Evolutionary conservation across 2,329 filamentous ascomycete genomes (phyloP), one percentile per base, ranked within the genome.

Genomic region (Cercospora janseana): DNA sequence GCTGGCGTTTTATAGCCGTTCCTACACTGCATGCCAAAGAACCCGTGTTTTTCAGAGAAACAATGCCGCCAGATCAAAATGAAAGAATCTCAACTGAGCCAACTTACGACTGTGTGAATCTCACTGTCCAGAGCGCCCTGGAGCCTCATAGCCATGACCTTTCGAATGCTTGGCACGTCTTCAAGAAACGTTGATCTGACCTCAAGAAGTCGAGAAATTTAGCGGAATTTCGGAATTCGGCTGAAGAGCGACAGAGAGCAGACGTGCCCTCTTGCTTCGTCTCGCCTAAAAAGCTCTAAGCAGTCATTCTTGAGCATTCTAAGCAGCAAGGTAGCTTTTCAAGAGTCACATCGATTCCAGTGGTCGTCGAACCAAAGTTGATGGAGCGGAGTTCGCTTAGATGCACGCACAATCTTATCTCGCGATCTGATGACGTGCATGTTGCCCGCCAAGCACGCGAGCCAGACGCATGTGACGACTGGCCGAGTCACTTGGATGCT

Each of bases 81-180:
- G 27, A 28, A n/a, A n/a, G 9, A 28, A 20, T 38, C 6, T 10
- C 18, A n/a, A n/a, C n/a, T n/a, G n/a, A n/a, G n/a, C n/a, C n/a
- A n/a, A 29, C 42, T 40, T 6, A 63, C 61, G 6, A 57, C 59
- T 7, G 63, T 52, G 26, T 92, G 90, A 55, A 95, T 64, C 26
- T 78, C 75, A 47, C 66, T 69, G 53, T 77, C 75, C 24, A 58
- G 46, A n/a, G 55, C 55, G 23, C 52, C 52, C 12, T 52, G 50
- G 4, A 59, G 50, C 12, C 47, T 45, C 46, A 54, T 52, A n/a
- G 41, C 43, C 37, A 40, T 46, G 20, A 13, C 35, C 21, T 26
- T 13, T 38, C 7, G 15, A 24, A 18, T 31, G 18, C 15, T 13
- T 20, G 10, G 16, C 15, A 21, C 10, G 23, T 5, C 29, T 29